Evolutionary conservation across 2,329 filamentous ascomycete species (phyloP).

Genomic region (Meredithiella fracta): DNA sequence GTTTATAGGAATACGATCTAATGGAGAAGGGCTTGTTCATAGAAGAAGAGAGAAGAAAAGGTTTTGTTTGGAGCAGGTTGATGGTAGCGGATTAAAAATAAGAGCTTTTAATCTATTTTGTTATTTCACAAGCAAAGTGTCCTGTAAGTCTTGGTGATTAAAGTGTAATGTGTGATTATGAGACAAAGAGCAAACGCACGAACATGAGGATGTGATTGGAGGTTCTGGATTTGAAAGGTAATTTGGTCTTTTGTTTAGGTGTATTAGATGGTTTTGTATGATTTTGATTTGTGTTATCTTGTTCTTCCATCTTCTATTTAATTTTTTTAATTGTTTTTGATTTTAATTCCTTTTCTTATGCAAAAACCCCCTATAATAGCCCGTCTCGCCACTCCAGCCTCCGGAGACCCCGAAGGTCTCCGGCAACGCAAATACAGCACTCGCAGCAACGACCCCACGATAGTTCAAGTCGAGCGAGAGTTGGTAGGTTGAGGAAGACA

Average conservation of each 20-base stretch:
- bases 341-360: no score
- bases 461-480: not conserved
- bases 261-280: no score
- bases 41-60: not conserved
- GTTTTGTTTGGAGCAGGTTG: not conserved
- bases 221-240: no score
- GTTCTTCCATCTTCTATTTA: not conserved
- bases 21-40: slow-evolving; percentile 6
- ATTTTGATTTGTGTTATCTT: no score
- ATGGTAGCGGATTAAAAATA: not conserved
- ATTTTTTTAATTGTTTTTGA: no score
- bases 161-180: not conserved
- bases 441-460: not conserved
- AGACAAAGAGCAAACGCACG: not conserved
- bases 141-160: no score
- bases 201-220: not conserved
- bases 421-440: slow-evolving; percentile 7
- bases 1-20: not conserved
- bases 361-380: slow-evolving; percentile 3
- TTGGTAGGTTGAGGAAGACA: not conserved
- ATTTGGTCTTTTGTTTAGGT: no score
- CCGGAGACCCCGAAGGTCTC: not conserved
- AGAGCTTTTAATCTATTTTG: not conserved
- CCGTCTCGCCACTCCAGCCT: slow-evolving; percentile 3
- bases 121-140: no score